Evolutionary conservation across 495 filamentous ascomycete genomes (phyloP).

Genomic region (Pyrenula massariospora): DNA sequence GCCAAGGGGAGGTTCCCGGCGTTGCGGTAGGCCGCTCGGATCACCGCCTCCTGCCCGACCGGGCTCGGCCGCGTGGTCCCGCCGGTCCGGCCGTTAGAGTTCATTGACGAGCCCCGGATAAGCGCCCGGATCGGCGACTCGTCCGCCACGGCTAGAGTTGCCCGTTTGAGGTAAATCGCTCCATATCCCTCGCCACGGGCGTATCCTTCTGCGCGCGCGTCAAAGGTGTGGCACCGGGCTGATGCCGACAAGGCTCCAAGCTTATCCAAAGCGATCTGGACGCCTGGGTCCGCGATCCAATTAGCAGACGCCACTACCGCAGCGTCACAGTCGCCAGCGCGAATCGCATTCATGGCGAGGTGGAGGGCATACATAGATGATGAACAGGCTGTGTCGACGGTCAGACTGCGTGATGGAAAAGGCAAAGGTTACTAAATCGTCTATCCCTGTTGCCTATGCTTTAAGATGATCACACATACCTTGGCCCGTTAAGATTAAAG

Average conservation of each 20-base stretch:
- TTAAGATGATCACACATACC: too few relatives aligned
- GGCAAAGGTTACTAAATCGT: too few relatives aligned
- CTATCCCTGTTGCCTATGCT: too few relatives aligned
- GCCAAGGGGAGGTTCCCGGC: constrained; percentile 11
- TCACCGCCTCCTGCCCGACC: constrained; percentile 9
- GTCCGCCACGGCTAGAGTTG: constrained; percentile 36
- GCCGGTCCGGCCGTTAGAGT: constrained; percentile 10
- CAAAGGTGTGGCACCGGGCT: constrained; percentile 42
- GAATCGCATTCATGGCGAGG: constrained; percentile 8
- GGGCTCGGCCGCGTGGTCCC: constrained; percentile 13
- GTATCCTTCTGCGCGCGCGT: constrained; percentile 47
- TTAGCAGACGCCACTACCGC: constrained; percentile 19
- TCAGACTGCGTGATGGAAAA: too few relatives aligned
- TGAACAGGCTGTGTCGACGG: constrained; percentile 22
- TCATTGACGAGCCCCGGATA: constrained; percentile 40
- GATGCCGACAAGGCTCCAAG: constrained; percentile 13
- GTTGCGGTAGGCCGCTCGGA: constrained; percentile 8
- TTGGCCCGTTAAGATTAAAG: constrained; percentile 12
- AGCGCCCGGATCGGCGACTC: constrained; percentile 45
- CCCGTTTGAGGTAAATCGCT: constrained; percentile 42
- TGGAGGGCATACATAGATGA: constrained; percentile 16
- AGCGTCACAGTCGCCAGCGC: constrained; percentile 10
- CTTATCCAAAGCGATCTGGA: constrained; percentile 10
- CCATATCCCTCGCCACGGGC: constrained; percentile 47
- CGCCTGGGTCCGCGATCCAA: constrained; percentile 27